Base-by-base conservation (phyloP, 495 filamentous ascomycete genomes). In the Haplographium delicatum region DNA sequence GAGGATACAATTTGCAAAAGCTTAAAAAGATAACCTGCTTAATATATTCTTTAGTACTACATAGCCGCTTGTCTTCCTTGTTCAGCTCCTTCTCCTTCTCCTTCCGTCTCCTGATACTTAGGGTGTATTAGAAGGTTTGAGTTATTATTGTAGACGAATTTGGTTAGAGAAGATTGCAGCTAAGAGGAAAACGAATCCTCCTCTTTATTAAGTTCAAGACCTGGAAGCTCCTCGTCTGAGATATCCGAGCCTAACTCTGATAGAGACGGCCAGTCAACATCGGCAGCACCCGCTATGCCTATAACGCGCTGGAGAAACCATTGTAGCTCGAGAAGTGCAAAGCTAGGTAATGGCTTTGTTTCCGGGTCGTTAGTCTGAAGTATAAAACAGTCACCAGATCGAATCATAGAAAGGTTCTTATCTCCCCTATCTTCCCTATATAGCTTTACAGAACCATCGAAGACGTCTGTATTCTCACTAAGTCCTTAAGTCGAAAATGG, bases 241-340 rank as follows among this genome's bases (percentile, higher is more conserved):
- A 19, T 6, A 11, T 45, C 22, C 11, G 16, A 22, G 16, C 39
- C 39, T 23, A 15, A 19, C 8, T 25, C 39, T 43, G 39, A 43
- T 15, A 23, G 18, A 25, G 16, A 25, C 15, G 39, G 39, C 16
- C 16, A 43, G 44, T 47, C 30, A 15, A 47, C 11, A 44, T 24
- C 20, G 3, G 47, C 53, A 45, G 53, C 53, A 28, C 53, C 53
- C 3, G 50, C 55, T 39, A 58, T 53, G 27, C 50, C 50, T 22
- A 13, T 19, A n/a, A 50, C 24, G 13, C 55, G 33, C 19, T 20
- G 11, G 15, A 58, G 55, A 42, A 53, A 48, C 55, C 50, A 58
- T 28, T 58, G 50, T n/a, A 58, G 33, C 35, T 58, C 45, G 7
- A 58, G 50, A 1, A 58, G 50, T 30, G 37, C 13, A 27, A 58